Evolutionary conservation across 1,284 basidiomycete genomes (phyloP).

Genomic region (Ceratobasidium sp.): DNA sequence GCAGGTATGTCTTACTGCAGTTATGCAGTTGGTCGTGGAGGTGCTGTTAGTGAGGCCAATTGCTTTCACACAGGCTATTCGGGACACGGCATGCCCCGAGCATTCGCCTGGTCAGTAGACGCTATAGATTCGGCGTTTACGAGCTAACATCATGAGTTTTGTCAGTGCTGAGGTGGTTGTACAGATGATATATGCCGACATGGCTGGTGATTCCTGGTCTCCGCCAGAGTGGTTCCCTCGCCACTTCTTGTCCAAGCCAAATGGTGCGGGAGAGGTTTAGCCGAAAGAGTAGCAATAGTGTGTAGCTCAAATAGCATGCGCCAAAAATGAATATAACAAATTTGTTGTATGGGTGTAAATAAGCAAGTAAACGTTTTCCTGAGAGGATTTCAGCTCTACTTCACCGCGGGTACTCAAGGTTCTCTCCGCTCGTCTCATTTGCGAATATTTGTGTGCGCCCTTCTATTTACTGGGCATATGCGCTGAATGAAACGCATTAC

Average conservation of each 20-base stretch:
- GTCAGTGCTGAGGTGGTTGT: constrained; percentile 76
- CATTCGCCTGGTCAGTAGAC: constrained; percentile 72
- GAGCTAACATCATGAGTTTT: constrained; percentile 25
- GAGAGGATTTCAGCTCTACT: too few relatives aligned
- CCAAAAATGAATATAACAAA: too few relatives aligned
- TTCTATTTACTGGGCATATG: too few relatives aligned
- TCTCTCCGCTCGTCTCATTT: too few relatives aligned
- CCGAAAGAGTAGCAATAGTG: too few relatives aligned
- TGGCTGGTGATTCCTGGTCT: constrained; percentile 64
- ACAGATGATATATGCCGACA: constrained; percentile 72
- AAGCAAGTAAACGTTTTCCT: too few relatives aligned
- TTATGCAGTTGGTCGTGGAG: not conserved
- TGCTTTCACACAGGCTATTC: not conserved
- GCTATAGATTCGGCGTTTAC: constrained; percentile 40
- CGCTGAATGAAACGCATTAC: too few relatives aligned
- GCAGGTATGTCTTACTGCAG: constrained; percentile 79
- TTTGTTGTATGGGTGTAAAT: too few relatives aligned
- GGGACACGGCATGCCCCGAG: constrained; percentile 71
- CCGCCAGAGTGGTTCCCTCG: constrained; percentile 73
- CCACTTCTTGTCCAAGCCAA: constrained; percentile 30
- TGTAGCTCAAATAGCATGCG: too few relatives aligned
- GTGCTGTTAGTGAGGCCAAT: not conserved
- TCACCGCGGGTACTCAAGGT: too few relatives aligned
- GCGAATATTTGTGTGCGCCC: too few relatives aligned
- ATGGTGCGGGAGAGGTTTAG: not conserved